Conservation (phyloP, 306 rosid genomes). For the Citrullus colocynthis region DNA sequence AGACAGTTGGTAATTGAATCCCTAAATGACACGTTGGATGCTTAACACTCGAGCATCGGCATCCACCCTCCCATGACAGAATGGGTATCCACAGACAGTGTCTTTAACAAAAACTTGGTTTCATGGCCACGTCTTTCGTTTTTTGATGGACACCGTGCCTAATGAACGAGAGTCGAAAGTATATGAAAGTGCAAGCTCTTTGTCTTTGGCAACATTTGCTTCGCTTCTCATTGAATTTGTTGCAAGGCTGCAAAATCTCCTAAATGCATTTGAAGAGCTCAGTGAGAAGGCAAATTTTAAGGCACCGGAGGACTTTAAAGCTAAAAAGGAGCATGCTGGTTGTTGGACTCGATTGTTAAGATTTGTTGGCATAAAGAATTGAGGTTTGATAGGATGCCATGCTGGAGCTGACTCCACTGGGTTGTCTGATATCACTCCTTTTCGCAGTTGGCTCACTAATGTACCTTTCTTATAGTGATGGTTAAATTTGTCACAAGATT, state of each 20-base stretch:
- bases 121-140: slow-evolving; percentile 56
- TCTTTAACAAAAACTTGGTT: slow-evolving; percentile 4
- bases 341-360: slow-evolving; percentile 23
- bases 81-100: slow-evolving; percentile 25
- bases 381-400: background rate
- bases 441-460: background rate
- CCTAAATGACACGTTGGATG: slow-evolving; percentile 23
- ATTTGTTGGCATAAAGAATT: slow-evolving; percentile 16
- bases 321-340: slow-evolving; percentile 18
- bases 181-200: slow-evolving; percentile 68
- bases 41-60: slow-evolving; percentile 29
- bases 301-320: slow-evolving; percentile 11
- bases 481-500: background rate
- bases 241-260: slow-evolving; percentile 87
- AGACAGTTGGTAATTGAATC: slow-evolving; percentile 18
- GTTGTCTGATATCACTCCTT: background rate
- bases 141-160: slow-evolving; percentile 15
- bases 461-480: background rate
- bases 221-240: slow-evolving; percentile 87
- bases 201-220: slow-evolving; percentile 74
- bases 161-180: slow-evolving; percentile 50
- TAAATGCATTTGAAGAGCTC: slow-evolving; percentile 58
- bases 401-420: background rate
- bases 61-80: slow-evolving; percentile 21
- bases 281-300: slow-evolving; percentile 70